Evolutionary conservation across 768 basidiomycete genomes (phyloP).

Genomic region (Naganishia onofrii): DNA sequence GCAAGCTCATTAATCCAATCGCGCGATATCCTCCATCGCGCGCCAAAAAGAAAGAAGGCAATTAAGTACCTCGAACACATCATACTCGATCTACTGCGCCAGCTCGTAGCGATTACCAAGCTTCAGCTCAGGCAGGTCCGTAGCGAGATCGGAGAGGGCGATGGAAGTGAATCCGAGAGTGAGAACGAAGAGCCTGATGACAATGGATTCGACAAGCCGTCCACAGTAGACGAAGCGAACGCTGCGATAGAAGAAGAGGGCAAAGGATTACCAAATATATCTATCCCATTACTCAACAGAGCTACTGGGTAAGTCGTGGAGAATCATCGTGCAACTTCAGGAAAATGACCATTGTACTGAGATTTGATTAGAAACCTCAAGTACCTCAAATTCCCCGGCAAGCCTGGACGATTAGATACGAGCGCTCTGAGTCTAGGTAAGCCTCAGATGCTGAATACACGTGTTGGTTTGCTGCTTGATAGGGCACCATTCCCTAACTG

Average conservation of each 20-base stretch:
- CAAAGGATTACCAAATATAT: not conserved
- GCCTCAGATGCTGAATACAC: not conserved
- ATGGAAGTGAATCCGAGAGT: not conserved
- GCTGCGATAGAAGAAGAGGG: not conserved
- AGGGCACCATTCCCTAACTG: too few relatives aligned
- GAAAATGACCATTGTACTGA: not conserved
- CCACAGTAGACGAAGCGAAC: not conserved
- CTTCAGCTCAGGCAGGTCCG: conserved; percentile 1
- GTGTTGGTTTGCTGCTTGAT: not conserved
- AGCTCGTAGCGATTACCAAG: not conserved
- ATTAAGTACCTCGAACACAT: conserved; percentile 22
- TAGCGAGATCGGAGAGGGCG: conserved; percentile 1
- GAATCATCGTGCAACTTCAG: not conserved
- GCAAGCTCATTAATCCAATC: not conserved
- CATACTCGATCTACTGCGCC: conserved; percentile 1
- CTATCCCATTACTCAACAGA: conserved; percentile 3
- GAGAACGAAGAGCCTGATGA: not conserved
- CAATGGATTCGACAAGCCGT: not conserved
- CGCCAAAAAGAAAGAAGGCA: conserved; percentile 1
- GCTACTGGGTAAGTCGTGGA: conserved; percentile 3
- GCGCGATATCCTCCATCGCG: too few relatives aligned
- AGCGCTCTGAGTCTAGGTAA: conserved; percentile 9
- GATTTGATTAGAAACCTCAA: not conserved
- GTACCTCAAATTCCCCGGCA: conserved; percentile 10
- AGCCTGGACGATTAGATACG: not conserved